Conservation (phyloP, 1,139 yeast genomes). For the Geotrichum restrictum region DNA sequence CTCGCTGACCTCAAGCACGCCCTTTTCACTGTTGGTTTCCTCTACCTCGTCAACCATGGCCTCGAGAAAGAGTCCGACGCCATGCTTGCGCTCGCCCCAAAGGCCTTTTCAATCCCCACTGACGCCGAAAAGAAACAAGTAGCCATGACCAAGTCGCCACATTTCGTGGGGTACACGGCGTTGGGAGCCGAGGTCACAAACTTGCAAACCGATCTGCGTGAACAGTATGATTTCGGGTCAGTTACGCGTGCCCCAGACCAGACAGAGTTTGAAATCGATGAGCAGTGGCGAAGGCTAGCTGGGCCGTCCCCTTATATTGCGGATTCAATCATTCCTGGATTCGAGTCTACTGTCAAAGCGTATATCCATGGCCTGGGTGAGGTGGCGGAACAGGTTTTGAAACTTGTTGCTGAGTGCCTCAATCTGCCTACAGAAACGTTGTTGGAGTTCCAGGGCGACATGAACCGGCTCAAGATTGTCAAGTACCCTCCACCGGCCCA, state of each 20-base stretch:
- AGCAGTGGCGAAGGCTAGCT: constrained; percentile 50
- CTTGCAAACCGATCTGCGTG: constrained; percentile 57
- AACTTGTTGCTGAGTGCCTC: constrained; percentile 53
- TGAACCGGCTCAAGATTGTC: constrained; percentile 41
- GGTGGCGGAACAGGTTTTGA: constrained; percentile 45
- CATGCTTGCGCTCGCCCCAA: constrained; percentile 45
- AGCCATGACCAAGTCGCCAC: constrained; percentile 61
- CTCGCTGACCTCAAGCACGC: constrained; percentile 50
- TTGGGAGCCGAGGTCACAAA: constrained; percentile 68
- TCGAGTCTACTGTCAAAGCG: constrained; percentile 45
- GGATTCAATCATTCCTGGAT: constrained; percentile 47
- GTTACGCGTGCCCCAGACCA: constrained; percentile 44
- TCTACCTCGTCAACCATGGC: constrained; percentile 52
- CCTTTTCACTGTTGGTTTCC: constrained; percentile 58
- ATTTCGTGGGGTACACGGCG: constrained; percentile 63
- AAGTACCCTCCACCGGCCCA: constrained; percentile 36
- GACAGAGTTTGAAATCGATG: constrained; percentile 28
- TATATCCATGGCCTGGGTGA: constrained; percentile 50
- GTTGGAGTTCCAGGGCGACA: constrained; percentile 43
- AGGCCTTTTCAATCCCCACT: constrained; percentile 54
- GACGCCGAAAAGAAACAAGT: constrained; percentile 47
- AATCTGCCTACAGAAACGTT: constrained; percentile 48
- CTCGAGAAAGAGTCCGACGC: constrained; percentile 41
- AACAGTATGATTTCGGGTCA: constrained; percentile 65
- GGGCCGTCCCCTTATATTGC: constrained; percentile 68